A percentile compares a stretch with the other conserved stretches of the same genome.
Conservation (phyloP, 352 stramenopile genomes). For the Pythium folliculosum region DNA sequence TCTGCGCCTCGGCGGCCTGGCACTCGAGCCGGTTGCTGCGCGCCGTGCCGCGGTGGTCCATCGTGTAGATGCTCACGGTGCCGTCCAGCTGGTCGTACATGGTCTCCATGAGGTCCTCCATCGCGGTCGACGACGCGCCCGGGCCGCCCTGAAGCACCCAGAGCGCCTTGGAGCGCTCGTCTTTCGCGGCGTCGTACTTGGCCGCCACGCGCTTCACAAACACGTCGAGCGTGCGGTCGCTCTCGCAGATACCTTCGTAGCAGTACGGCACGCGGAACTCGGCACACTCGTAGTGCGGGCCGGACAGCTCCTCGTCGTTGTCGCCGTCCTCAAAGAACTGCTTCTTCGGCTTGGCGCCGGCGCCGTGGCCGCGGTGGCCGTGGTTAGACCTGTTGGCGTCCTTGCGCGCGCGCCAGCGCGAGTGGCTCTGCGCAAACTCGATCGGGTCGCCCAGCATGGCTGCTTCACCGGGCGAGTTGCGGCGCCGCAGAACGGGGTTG, state of each 20-base stretch:
- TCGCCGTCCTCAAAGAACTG: conserved; percentile 7
- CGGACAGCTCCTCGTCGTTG: conserved; percentile 2
- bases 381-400: background rate
- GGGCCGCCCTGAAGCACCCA: conserved; percentile 20
- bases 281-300: conserved; percentile 45
- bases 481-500: conserved; percentile 40
- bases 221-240: conserved; percentile 53
- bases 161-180: conserved; percentile 17
- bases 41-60: conserved; percentile 39
- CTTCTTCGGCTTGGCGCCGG: background rate
- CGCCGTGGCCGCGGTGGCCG: background rate
- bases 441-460: conserved; percentile 32
- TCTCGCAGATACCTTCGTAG: conserved; percentile 63
- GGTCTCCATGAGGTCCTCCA: conserved; percentile 18
- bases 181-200: conserved; percentile 2
- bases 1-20: conserved; percentile 27
- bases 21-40: conserved; percentile 32
- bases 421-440: conserved; percentile 17
- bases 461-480: conserved; percentile 44
- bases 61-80: conserved; percentile 31
- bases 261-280: conserved; percentile 67
- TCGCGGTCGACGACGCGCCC: conserved; percentile 11
- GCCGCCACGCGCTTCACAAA: conserved; percentile 38
- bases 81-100: conserved; percentile 18
- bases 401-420: conserved; percentile 14